Percentiles rank a stretch among this genome's conserved stretches.
Conservation (phyloP, 1,139 yeast genomes). For the Geotrichum macrosporum region DNA sequence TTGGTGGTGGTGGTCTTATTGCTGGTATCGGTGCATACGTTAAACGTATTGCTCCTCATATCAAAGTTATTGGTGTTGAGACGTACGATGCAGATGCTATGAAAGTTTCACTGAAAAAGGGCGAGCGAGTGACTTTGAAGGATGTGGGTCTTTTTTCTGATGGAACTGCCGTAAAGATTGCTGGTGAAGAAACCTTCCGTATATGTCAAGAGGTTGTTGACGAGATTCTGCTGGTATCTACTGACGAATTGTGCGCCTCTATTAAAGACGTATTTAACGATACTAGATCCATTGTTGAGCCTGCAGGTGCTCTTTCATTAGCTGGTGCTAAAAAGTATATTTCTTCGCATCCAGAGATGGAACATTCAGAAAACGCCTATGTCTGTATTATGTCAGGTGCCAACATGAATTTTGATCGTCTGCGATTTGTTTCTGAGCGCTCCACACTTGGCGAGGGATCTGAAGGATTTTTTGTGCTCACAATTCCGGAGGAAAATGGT, state of each 20-base stretch:
- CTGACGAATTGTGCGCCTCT: constrained; percentile 97
- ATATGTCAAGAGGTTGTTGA: constrained; percentile 75
- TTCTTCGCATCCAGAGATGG: constrained; percentile 47
- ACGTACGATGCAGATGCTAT: constrained; percentile 93
- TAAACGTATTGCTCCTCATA: constrained; percentile 96
- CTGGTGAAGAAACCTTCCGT: constrained; percentile 90
- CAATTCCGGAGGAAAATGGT: constrained; percentile 90
- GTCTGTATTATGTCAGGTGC: constrained; percentile 93
- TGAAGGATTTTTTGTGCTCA: constrained; percentile 85
- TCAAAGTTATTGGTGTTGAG: constrained; percentile 92
- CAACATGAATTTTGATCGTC: constrained; percentile 93
- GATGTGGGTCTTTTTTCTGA: constrained; percentile 98
- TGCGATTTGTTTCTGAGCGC: constrained; percentile 95
- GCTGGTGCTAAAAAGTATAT: constrained; percentile 91
- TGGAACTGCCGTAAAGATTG: constrained; percentile 92
- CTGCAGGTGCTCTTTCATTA: constrained; percentile 93
- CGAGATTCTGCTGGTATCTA: constrained; percentile 78
- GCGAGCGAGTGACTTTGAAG: constrained; percentile 53
- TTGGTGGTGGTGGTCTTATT: constrained; percentile 96
- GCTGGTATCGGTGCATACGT: constrained; percentile 88
- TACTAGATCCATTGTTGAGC: constrained; percentile 90
- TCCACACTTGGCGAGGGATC: constrained; percentile 97
- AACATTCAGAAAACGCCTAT: constrained; percentile 58
- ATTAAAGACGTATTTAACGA: constrained; percentile 95
- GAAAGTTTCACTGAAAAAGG: constrained; percentile 60